Conservation (phyloP, 768 basidiomycete genomes). For the Tephrocybe rancida region DNA sequence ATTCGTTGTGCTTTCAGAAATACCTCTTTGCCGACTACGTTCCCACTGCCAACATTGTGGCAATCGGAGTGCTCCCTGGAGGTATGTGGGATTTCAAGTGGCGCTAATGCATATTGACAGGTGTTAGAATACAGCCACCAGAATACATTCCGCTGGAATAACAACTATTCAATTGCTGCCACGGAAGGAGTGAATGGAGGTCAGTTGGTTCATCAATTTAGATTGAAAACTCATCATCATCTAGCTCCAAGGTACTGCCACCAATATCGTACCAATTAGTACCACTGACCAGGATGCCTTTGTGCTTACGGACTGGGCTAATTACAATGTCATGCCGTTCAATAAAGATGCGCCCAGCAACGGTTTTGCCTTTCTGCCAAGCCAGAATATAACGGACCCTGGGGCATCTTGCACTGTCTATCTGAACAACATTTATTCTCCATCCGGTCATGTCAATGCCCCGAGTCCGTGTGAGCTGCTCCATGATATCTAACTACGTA, state of each 20-base stretch:
- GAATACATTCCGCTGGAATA: slow-evolving; percentile 20
- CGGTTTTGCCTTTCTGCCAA: neutral
- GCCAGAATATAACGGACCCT: neutral
- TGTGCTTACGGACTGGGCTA: neutral
- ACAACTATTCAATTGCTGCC: slow-evolving; percentile 53
- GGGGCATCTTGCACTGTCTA: neutral
- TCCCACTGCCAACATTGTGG: neutral
- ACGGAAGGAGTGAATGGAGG: slow-evolving; percentile 38
- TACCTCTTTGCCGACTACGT: neutral
- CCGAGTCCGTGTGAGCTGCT: neutral
- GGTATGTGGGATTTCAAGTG: neutral
- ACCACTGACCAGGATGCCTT: neutral
- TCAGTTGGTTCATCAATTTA: neutral
- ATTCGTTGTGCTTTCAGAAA: neutral
- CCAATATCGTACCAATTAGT: neutral
- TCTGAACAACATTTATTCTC: neutral
- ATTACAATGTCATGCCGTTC: neutral
- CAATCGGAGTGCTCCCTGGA: neutral
- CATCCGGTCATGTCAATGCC: neutral
- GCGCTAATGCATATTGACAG: neutral
- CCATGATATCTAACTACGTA: neutral
- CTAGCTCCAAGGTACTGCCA: neutral
- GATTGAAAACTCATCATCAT: neutral
- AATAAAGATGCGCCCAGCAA: neutral
- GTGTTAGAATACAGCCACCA: neutral